Percentiles rank a stretch among this genome's conserved stretches.
Conservation (phyloP, 2,329 filamentous ascomycete genomes). For the Aspergillus nomiae region DNA sequence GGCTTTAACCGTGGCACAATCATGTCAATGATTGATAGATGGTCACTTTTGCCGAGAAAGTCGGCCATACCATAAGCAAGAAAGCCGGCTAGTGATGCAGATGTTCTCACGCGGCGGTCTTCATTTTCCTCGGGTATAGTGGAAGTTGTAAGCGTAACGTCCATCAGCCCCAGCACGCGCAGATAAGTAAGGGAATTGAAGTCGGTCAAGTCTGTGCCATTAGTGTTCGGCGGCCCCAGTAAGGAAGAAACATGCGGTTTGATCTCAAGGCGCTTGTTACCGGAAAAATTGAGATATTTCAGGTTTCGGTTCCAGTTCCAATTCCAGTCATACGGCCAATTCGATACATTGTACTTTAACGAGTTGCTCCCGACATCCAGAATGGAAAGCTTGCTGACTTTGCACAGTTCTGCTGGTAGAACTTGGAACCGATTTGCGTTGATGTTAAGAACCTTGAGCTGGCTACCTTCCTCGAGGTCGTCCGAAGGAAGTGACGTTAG, state of each 20-base stretch:
- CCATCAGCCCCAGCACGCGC: conserved; percentile 90
- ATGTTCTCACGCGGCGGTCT: conserved; percentile 93
- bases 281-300: conserved; percentile 92
- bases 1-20: conserved; percentile 91
- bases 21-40: conserved; percentile 92
- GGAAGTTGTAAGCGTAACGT: conserved; percentile 91
- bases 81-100: conserved; percentile 86
- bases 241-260: conserved; percentile 62
- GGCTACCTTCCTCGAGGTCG: conserved; percentile 86
- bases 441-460: conserved; percentile 87
- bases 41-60: conserved; percentile 87
- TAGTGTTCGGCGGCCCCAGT: conserved; percentile 48
- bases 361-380: conserved; percentile 94
- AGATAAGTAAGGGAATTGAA: conserved; percentile 84
- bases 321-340: conserved; percentile 99
- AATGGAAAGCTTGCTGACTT: conserved; percentile 87
- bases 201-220: conserved; percentile 78
- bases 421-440: conserved; percentile 99
- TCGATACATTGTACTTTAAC: conserved; percentile 97
- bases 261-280: conserved; percentile 95
- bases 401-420: conserved; percentile 89
- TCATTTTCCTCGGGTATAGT: conserved; percentile 94
- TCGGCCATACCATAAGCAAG: conserved; percentile 98
- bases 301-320: conserved; percentile 98
- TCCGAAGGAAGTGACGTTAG: conserved; percentile 88